A percentile compares a stretch with the other conserved stretches of the same genome.
Conservation (phyloP, 176 grass and related monocot species). For the Eleusine indica region DNA sequence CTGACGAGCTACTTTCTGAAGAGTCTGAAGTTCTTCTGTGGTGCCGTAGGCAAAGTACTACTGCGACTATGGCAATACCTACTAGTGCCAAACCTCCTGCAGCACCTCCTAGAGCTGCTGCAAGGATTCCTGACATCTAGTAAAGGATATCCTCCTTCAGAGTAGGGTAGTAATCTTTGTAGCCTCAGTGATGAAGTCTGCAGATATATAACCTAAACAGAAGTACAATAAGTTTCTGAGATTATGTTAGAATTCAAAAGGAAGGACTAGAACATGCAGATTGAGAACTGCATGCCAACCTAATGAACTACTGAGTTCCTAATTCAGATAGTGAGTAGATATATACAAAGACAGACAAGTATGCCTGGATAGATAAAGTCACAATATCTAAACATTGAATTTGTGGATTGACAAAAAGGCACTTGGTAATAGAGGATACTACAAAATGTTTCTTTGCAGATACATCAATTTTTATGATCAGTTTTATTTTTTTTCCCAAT, state of each 20-base stretch:
- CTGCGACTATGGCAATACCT: conserved; percentile 43
- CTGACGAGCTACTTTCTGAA: conserved; percentile 80
- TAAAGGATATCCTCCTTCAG: conserved; percentile 55
- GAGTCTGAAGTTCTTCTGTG: conserved; percentile 57
- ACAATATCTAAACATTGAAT: not conserved
- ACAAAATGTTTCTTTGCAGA: not conserved
- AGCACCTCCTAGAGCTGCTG: conserved; percentile 78
- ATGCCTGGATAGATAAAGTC: conserved; percentile 16
- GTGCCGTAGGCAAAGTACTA: conserved; percentile 47
- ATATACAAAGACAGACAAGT: not conserved
- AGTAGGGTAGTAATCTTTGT: conserved; percentile 34
- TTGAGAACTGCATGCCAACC: not conserved
- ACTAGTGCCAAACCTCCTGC: conserved; percentile 71
- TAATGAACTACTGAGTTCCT: conserved; percentile 12
- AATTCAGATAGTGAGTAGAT: conserved; percentile 12
- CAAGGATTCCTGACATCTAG: conserved; percentile 87
- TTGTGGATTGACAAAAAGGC: conserved; percentile 1
- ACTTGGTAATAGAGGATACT: conserved; percentile 5
- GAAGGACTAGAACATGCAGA: not conserved
- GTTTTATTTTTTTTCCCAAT: not conserved
- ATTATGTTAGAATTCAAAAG: conserved; percentile 31
- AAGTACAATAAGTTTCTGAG: not conserved
- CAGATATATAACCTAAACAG: conserved; percentile 47
- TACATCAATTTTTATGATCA: not conserved
- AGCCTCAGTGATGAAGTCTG: conserved; percentile 22